Conservation (phyloP, 768 basidiomycete species). For the Daedaleopsis nitida region DNA sequence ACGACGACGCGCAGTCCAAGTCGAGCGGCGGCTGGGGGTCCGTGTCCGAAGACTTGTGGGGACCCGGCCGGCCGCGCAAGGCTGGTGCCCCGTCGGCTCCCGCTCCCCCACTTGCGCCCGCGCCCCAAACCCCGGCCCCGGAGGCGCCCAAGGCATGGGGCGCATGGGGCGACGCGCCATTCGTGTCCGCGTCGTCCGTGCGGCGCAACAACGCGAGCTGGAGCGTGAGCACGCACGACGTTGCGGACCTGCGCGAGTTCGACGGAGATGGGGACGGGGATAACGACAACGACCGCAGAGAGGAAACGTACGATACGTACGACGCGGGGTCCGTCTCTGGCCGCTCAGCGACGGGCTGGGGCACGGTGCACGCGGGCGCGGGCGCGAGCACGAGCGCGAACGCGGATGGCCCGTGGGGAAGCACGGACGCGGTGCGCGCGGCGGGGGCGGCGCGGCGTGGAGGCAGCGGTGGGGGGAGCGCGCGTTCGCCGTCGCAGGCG, state of each 20-base stretch:
- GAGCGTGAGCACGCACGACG: neutral
- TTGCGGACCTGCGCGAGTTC: neutral
- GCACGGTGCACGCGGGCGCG: neutral
- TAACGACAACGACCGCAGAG: constrained; percentile 13
- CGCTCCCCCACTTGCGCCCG: neutral
- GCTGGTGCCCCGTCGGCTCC: neutral
- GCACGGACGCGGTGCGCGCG: neutral
- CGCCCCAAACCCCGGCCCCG: neutral
- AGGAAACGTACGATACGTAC: neutral
- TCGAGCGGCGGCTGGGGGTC: constrained; percentile 3
- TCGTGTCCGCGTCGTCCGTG: constrained; percentile 9
- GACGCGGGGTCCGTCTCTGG: constrained; percentile 11
- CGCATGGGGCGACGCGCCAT: constrained; percentile 11
- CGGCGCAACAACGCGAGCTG: constrained; percentile 18
- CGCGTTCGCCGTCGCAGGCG: neutral
- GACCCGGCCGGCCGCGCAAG: neutral
- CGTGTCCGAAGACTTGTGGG: constrained; percentile 9
- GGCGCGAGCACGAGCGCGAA: neutral
- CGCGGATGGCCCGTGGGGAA: constrained; percentile 2
- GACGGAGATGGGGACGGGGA: too few relatives aligned
- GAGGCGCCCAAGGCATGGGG: neutral
- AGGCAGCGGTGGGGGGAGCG: neutral
- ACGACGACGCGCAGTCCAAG: neutral
- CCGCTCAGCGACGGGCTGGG: neutral
- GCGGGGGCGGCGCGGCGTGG: neutral